These are phyloP conservation scores for Beauveria varroae DNA, from an alignment of 2,329 filamentous ascomycete species.

Conservation along the genomic window DNA sequence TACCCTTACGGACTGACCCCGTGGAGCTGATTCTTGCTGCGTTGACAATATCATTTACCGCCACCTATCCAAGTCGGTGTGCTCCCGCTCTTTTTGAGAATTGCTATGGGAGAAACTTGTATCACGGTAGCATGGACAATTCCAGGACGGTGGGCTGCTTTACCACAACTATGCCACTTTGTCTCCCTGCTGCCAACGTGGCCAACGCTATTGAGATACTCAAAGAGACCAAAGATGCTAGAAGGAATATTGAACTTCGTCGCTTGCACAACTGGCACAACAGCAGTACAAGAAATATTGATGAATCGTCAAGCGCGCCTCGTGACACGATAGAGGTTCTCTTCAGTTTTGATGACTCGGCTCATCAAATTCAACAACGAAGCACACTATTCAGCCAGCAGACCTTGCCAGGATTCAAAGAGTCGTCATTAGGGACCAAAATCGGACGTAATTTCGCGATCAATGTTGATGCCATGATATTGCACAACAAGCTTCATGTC, in stretches of 20 bases:
- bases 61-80: not conserved
- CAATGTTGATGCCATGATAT: not conserved
- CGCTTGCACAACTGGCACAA: not conserved
- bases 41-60: not conserved
- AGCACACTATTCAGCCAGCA: not conserved
- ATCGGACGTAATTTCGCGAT: not conserved
- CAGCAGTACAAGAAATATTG: not conserved
- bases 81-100: not conserved
- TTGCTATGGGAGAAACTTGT: not conserved
- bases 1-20: not conserved
- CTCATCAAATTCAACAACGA: not conserved
- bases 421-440: not conserved
- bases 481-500: not conserved
- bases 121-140: not conserved
- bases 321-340: not conserved
- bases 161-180: not conserved
- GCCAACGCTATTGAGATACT: not conserved
- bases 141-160: not conserved
- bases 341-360: not conserved
- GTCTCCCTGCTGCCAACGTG: not conserved
- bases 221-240: not conserved
- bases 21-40: not conserved
- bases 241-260: not conserved
- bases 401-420: not conserved
- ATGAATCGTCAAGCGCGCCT: not conserved